Conservation (phyloP, 768 basidiomycete species). For the Naganishia vaughanmartiniae region DNA sequence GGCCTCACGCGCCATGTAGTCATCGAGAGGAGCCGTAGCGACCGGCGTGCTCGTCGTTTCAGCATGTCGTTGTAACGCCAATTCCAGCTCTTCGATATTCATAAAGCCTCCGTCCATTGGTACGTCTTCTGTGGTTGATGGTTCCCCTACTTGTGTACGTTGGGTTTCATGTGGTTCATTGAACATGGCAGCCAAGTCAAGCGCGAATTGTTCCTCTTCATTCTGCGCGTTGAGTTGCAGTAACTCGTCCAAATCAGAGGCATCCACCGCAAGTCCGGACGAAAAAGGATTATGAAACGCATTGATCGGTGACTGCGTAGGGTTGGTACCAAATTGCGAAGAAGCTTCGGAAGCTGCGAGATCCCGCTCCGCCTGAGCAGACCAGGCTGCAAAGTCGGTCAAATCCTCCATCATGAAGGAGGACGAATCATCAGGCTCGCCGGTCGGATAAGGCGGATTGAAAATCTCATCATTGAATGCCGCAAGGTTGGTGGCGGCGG, state of each 20-base stretch:
- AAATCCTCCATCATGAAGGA: constrained; percentile 23
- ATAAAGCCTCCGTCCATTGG: constrained; percentile 15
- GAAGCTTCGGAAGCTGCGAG: constrained; percentile 16
- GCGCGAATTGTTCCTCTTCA: constrained; percentile 16
- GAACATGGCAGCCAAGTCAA: constrained; percentile 21
- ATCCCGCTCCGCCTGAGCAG: constrained; percentile 16
- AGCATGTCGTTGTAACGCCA: not conserved
- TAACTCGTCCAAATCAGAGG: not conserved
- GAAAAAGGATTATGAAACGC: constrained; percentile 17
- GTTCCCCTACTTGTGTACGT: not conserved
- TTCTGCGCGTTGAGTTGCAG: constrained; percentile 13
- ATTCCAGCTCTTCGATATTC: constrained; percentile 14
- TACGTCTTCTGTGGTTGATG: constrained; percentile 1
- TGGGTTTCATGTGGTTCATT: not conserved
- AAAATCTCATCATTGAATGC: constrained; percentile 20
- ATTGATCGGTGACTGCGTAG: constrained; percentile 12
- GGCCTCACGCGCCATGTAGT: not conserved
- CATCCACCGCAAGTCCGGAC: not conserved
- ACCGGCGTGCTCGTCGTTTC: not conserved
- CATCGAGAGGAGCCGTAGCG: not conserved
- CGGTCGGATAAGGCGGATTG: not conserved
- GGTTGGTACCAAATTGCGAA: constrained; percentile 12
- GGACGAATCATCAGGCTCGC: constrained; percentile 2
- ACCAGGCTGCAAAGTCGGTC: constrained; percentile 24
- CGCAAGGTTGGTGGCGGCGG: constrained; percentile 5